Evolutionary conservation across 2,329 filamentous ascomycete species (phyloP).

Genomic region (Aspergillus persii): DNA sequence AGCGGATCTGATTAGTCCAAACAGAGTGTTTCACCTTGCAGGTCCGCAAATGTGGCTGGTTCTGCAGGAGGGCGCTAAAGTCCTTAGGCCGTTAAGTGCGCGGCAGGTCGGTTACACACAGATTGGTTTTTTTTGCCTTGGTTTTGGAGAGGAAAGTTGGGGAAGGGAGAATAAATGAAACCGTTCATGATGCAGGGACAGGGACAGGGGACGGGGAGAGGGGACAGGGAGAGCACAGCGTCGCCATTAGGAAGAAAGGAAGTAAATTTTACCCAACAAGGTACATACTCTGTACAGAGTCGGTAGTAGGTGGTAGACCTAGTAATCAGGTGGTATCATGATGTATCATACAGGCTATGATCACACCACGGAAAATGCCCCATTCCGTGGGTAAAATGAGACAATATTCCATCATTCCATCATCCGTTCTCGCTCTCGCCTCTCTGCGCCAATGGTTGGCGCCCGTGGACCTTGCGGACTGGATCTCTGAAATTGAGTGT

Average conservation of each 20-base stretch:
- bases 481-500: background rate
- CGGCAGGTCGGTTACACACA: slow-evolving; percentile 1
- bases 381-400: background rate
- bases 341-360: background rate
- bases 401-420: background rate
- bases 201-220: background rate
- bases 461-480: background rate
- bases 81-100: background rate
- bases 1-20: slow-evolving; percentile 6
- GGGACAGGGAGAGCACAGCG: no score
- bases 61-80: slow-evolving; percentile 4
- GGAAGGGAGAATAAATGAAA: background rate
- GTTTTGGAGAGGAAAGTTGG: background rate
- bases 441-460: background rate
- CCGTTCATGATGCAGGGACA: background rate
- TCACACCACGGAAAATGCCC: background rate
- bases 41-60: slow-evolving; percentile 14
- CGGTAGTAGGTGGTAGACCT: no score
- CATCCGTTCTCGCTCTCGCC: background rate
- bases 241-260: no score
- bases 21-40: slow-evolving; percentile 15
- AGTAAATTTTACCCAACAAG: no score
- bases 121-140: background rate
- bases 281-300: no score
- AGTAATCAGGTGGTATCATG: background rate